These are phyloP conservation scores for Micractinium sp. DNA, from an alignment of 139 green algal genomes.

Conservation along the genomic window DNA sequence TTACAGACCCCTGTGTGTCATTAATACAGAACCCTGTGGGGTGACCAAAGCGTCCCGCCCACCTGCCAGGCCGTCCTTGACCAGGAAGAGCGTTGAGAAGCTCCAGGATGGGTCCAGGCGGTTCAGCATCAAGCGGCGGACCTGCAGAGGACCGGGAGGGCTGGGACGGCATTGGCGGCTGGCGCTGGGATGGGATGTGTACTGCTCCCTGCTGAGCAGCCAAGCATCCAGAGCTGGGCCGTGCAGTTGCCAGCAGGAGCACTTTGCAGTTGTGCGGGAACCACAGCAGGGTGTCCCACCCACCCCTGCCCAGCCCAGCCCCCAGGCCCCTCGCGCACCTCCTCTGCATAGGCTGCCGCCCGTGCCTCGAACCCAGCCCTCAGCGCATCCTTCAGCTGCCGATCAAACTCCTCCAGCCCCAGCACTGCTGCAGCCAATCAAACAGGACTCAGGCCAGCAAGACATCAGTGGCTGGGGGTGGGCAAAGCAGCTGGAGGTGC, in stretches of 20 bases:
- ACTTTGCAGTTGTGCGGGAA: too few relatives aligned
- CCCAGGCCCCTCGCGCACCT: constrained; percentile 49
- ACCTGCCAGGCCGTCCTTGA: constrained; percentile 80
- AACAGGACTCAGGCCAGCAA: neutral
- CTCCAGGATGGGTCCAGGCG: constrained; percentile 73
- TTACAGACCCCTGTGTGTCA: too few relatives aligned
- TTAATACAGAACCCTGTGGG: too few relatives aligned
- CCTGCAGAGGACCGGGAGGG: constrained; percentile 38
- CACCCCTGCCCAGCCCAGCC: too few relatives aligned
- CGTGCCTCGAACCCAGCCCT: constrained; percentile 76
- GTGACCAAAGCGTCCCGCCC: neutral
- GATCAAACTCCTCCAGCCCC: constrained; percentile 74
- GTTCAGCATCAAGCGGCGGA: constrained; percentile 66
- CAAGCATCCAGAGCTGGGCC: too few relatives aligned
- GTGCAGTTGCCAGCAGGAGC: too few relatives aligned
- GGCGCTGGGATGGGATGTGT: too few relatives aligned
- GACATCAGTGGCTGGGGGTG: too few relatives aligned
- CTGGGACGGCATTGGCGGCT: too few relatives aligned
- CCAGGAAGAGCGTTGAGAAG: constrained; percentile 84
- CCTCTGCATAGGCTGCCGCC: constrained; percentile 76
- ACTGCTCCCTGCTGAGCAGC: too few relatives aligned
- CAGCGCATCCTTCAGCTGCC: constrained; percentile 68
- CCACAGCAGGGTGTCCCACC: too few relatives aligned
- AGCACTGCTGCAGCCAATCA: constrained; percentile 5
- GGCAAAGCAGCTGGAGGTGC: too few relatives aligned